Evolutionary conservation across 345 rosid species (phyloP).

Genomic region (Boechera retrofracta): DNA sequence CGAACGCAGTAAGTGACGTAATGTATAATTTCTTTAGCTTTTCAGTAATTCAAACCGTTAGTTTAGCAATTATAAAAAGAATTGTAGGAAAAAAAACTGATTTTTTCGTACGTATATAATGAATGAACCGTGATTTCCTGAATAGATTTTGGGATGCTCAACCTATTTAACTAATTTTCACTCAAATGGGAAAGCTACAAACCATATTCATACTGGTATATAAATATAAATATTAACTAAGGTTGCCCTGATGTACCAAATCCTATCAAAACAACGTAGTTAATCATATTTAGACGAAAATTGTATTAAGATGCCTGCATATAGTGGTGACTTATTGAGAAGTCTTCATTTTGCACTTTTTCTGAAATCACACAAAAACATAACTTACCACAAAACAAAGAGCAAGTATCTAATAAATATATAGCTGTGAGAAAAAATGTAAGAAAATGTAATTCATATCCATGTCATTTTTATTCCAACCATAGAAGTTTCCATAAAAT

Average conservation of each 20-base stretch:
- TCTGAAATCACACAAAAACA: not conserved
- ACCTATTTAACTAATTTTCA: no score
- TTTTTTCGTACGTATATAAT: not conserved
- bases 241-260: no score
- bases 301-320: not conserved
- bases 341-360: not conserved
- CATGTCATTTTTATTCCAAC: no score
- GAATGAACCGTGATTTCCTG: not conserved
- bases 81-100: not conserved
- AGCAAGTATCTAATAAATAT: not conserved
- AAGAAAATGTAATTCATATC: not conserved
- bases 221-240: not conserved
- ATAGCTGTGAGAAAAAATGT: not conserved
- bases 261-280: not conserved
- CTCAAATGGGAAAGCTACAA: not conserved
- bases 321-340: not conserved
- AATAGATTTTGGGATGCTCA: not conserved
- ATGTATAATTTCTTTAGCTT: not conserved
- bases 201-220: not conserved
- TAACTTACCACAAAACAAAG: not conserved
- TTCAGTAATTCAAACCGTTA: not conserved
- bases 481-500: not conserved
- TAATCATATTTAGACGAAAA: not conserved
- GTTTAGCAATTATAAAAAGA: not conserved
- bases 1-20: constrained; percentile 4